A percentile compares a stretch with the other conserved stretches of the same genome.
Conservation (phyloP, 805 yeast species). For the Pichia deserticola region DNA sequence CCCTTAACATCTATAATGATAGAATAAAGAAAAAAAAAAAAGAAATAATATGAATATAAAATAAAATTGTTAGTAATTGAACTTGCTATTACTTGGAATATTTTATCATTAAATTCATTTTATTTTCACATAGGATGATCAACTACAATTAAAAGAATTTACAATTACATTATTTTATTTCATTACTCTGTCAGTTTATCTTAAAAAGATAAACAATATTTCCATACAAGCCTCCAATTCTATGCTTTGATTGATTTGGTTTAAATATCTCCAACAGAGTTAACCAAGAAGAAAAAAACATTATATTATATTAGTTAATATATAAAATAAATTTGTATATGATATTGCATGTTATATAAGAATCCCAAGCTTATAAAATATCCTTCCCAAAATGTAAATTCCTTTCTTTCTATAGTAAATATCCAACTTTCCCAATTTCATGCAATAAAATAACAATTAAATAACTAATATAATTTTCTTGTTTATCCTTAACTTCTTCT, state of each 20-base stretch:
- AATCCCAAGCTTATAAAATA: too few relatives aligned
- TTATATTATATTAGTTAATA: neutral
- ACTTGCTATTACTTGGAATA: too few relatives aligned
- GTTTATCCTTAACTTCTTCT: neutral
- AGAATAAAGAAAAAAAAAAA: slow-evolving; percentile 13
- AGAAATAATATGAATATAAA: slow-evolving; percentile 11
- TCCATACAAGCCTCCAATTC: too few relatives aligned
- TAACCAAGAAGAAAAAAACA: slow-evolving; percentile 1
- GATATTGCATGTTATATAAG: slow-evolving; percentile 3
- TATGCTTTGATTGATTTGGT: too few relatives aligned
- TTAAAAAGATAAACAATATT: too few relatives aligned
- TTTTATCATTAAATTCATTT: too few relatives aligned
- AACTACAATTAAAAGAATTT: too few relatives aligned
- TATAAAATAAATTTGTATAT: neutral
- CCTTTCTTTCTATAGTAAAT: neutral
- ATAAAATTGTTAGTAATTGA: too few relatives aligned
- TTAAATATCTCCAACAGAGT: neutral
- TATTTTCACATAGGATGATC: too few relatives aligned
- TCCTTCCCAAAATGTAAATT: neutral
- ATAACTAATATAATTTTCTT: neutral
- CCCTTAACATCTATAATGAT: slow-evolving; percentile 81
- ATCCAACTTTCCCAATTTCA: neutral
- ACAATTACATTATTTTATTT: too few relatives aligned
- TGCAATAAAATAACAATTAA: slow-evolving; percentile 1
- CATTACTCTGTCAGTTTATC: too few relatives aligned